A percentile compares a stretch with the other conserved stretches of the same genome.
Evolutionary conservation across 2,329 filamentous ascomycete genomes (phyloP).

Genomic region (Botrytis paeoniae): DNA sequence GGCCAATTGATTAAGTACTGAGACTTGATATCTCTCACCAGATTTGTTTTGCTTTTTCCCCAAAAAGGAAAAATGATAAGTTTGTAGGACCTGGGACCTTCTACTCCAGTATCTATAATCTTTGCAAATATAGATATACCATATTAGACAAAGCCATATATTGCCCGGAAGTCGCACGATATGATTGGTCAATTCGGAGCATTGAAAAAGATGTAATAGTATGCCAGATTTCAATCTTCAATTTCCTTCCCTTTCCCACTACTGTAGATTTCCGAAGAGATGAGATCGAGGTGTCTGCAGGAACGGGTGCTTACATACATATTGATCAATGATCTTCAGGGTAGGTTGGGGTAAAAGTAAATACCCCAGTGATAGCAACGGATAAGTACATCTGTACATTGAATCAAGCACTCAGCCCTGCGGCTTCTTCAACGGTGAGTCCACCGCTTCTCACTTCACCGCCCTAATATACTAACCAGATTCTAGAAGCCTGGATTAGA

Average conservation of each 20-base stretch:
- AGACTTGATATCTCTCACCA: constrained; percentile 18
- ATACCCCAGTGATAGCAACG: constrained; percentile 23
- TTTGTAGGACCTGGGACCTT: neutral
- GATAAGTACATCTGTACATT: constrained; percentile 20
- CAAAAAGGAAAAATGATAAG: neutral
- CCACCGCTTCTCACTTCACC: constrained; percentile 27
- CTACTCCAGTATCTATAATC: neutral
- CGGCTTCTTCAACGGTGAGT: constrained; percentile 31
- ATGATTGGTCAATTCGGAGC: constrained; percentile 27
- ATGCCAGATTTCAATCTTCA: constrained; percentile 22
- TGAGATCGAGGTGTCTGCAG: constrained; percentile 34
- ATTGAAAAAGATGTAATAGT: constrained; percentile 23
- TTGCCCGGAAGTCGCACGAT: constrained; percentile 20
- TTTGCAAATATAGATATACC: neutral
- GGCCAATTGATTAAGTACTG: constrained; percentile 14
- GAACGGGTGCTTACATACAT: constrained; percentile 34
- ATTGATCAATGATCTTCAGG: constrained; percentile 22
- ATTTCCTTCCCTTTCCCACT: constrained; percentile 27
- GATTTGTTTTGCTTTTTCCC: constrained; percentile 24
- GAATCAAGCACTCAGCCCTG: constrained; percentile 32
- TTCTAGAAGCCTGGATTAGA: constrained; percentile 29
- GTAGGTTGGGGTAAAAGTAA: constrained; percentile 32
- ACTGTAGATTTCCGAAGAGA: constrained; percentile 25
- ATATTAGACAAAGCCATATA: neutral
- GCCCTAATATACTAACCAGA: constrained; percentile 23